phyloP scores from a whole-genome alignment of 2,329 filamentous ascomycete species.

The Raffaelea arxii region DNA sequence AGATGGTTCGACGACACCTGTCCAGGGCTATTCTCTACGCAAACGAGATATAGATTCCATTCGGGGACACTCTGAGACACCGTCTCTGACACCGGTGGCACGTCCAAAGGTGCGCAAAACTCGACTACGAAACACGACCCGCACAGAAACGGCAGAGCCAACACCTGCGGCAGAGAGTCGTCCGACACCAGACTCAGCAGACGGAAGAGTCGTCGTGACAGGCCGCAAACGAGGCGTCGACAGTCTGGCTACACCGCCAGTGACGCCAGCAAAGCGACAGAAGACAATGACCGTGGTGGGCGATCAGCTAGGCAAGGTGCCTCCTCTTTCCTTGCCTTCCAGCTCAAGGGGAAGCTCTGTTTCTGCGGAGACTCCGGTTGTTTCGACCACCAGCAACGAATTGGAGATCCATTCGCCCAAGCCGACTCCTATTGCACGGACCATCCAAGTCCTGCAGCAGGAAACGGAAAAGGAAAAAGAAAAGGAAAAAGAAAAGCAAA shows the following conservation, averaged over 20 bases:
- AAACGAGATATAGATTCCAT: constrained; percentile 40
- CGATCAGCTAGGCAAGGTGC: constrained; percentile 16
- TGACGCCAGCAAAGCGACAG: constrained; percentile 43
- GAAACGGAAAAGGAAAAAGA: constrained; percentile 15
- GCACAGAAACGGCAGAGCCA: background rate
- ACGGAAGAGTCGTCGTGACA: constrained; percentile 6
- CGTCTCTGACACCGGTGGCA: constrained; percentile 47
- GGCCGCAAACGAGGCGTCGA: constrained; percentile 28
- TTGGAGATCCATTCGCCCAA: constrained; percentile 25
- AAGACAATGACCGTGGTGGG: constrained; percentile 21
- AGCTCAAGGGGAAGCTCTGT: constrained; percentile 30
- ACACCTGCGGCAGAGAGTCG: constrained; percentile 2
- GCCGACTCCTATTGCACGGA: constrained; percentile 20
- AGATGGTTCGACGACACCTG: constrained; percentile 25
- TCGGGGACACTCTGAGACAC: constrained; percentile 39
- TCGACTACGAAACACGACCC: constrained; percentile 13
- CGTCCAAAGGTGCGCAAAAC: constrained; percentile 38
- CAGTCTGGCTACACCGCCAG: constrained; percentile 41
- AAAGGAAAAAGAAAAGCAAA: constrained; percentile 6
- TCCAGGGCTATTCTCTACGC: constrained; percentile 47
- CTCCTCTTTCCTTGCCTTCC: constrained; percentile 15
- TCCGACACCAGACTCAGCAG: background rate
- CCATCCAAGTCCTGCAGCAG: constrained; percentile 19
- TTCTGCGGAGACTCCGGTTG: background rate
- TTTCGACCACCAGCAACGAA: background rate